Evolutionary conservation across 768 basidiomycete species (phyloP), one percentile per base, ranked within the genome.

Genomic region (Lactarius trivialis): DNA sequence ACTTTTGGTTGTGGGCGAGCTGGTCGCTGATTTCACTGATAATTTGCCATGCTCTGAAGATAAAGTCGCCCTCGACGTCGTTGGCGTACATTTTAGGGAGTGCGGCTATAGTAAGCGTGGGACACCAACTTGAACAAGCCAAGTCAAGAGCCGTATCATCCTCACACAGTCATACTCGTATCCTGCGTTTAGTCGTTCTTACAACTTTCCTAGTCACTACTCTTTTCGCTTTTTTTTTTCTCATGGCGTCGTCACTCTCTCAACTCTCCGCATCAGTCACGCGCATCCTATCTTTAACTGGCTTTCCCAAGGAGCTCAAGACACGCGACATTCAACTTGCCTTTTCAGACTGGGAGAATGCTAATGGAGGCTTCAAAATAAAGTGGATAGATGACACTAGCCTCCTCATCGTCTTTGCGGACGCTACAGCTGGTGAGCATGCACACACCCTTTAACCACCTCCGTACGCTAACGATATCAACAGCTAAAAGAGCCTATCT

Each of bases 361-460:
- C 86, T 56, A 84, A 79, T 60, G 97, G 96, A 32, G 97, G 97
- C 26, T 97, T 96, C 79, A 93, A 95, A 81, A 95, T 99, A 73
- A 99, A 99, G 74, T 99, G 97, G 97, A 83, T 85, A 69, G 95
- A 99, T 74, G 97, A 99, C 75, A 93, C 92, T 39, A 95, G 91
- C 71, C 89, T 96, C 43, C 77, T 95, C 69, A 89, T 97, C 68
- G 97, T 99, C 59, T 99, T 99, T 72, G 82, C 84, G 66, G 97
- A 98, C 76, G 85, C 97, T 60, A 78, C 81, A 53, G 81, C 89
- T 49, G 96, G 97, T 98, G 71, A 79, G 95, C 81, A 55, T 48
- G 39, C 39, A n/a, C 61, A 57, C 52, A 65, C 63, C 32, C 24
- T 54, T 24, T 26, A 19, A 49, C 54, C 53, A 60, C 43, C 36